Percentiles rank a stretch among this genome's conserved stretches.
phyloP scores from a whole-genome alignment of 2,329 filamentous ascomycete genomes.

The Didymella arachidicola region DNA sequence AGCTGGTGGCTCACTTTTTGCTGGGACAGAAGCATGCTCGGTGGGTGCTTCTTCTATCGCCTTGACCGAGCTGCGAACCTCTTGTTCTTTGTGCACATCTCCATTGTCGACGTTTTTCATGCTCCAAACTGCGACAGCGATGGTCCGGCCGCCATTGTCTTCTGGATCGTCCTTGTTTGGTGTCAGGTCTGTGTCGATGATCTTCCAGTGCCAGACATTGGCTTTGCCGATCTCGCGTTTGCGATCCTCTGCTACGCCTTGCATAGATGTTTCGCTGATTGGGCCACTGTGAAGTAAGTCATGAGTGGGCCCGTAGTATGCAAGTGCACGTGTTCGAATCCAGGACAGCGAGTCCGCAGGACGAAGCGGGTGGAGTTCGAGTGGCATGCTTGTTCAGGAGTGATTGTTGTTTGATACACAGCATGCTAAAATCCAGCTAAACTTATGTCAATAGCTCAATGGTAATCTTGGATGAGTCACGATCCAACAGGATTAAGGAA shows the following conservation, averaged over 20 bases:
- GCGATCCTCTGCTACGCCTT: slow-evolving; percentile 33
- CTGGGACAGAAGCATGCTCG: slow-evolving; percentile 5
- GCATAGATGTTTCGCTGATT: slow-evolving; percentile 38
- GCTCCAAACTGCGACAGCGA: slow-evolving; percentile 42
- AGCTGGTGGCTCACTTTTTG: slow-evolving; percentile 7
- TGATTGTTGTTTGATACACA: neutral
- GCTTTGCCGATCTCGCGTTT: slow-evolving; percentile 32
- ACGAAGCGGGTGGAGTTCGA: slow-evolving; percentile 34
- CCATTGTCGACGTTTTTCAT: slow-evolving; percentile 25
- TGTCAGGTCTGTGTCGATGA: slow-evolving; percentile 40
- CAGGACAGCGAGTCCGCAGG: slow-evolving; percentile 36
- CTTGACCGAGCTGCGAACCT: neutral
- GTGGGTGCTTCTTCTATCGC: neutral
- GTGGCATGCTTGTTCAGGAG: slow-evolving; percentile 30
- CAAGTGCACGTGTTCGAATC: slow-evolving; percentile 39
- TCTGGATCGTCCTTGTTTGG: slow-evolving; percentile 34
- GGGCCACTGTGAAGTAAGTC: slow-evolving; percentile 35
- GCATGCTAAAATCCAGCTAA: no score
- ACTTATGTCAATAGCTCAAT: neutral
- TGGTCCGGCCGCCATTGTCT: slow-evolving; percentile 36
- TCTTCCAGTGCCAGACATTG: slow-evolving; percentile 43
- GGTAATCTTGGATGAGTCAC: slow-evolving; percentile 12
- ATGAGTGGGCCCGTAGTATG: slow-evolving; percentile 45
- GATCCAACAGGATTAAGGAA: neutral
- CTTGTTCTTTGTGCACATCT: neutral